Evolutionary conservation across 768 basidiomycete species (phyloP), one percentile per base, ranked within the genome.

Genomic region (Pholiota molesta): DNA sequence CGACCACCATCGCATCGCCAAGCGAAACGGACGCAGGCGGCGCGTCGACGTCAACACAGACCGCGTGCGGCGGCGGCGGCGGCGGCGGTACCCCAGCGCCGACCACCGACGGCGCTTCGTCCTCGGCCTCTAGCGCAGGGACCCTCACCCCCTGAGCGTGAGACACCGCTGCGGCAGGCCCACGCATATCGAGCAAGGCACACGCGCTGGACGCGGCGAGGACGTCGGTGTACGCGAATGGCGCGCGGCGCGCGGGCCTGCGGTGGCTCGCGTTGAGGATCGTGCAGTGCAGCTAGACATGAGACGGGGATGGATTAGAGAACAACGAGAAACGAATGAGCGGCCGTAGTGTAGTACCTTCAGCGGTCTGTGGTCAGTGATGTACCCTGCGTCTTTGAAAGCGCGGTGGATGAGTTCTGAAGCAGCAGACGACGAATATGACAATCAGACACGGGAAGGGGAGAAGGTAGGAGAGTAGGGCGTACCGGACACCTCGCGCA

Each of bases 241-340:
- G 73, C 3, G 65, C 53, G 14, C 75, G 66, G 17, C 71, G 66
- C 33, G 65, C 61, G 5, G 78, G 80, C 64, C 71, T 76, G 60
- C 83, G 79, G 66, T 82, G 68, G 53, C 72, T 77, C 1, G 83
- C 79, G 59, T 86, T 86, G 52, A 85, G 69, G 37, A 84, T 70
- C 2, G 83, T 83, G 69, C 83, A 84, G 56, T 84, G 83, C 16
- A 83, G 70, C 80, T 81, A 57, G 35, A 45, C 42, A 37, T 0
- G 10, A 37, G 2, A 3, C 1, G 7, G 5, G 35, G 14, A 16
- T 13, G 11, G 9, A 10, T 35, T 10, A 35, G 26, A 31, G n/a
- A 31, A 29, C 31, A 52, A 29, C 29, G n/a, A 31, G 13, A 11
- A 7, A 9, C 54, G 9, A 45, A 9, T 2, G n/a, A n/a, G 16